These are phyloP conservation scores for Ogataea ramenticola DNA, from an alignment of 805 yeast species.

Conservation along the genomic window DNA sequence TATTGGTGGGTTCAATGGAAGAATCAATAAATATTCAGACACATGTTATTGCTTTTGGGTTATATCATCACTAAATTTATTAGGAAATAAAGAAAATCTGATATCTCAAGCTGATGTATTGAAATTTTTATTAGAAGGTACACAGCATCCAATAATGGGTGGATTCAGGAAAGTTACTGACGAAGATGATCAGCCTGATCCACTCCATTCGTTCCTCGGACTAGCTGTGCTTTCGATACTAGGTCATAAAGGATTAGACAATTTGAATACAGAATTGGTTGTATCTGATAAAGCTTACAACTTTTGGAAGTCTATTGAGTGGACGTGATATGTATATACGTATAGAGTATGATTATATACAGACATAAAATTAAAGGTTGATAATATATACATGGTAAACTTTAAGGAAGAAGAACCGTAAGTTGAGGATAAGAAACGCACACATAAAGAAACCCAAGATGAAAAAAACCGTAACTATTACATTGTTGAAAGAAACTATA, in stretches of 20 bases:
- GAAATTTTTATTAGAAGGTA: slow-evolving; percentile 40
- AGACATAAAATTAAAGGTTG: not conserved
- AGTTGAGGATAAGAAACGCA: not conserved
- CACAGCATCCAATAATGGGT: slow-evolving; percentile 61
- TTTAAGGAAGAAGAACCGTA: not conserved
- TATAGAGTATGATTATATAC: not conserved
- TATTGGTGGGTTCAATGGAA: slow-evolving; percentile 78
- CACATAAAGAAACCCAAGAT: not conserved
- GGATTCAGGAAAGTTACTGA: slow-evolving; percentile 71
- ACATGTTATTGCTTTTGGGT: slow-evolving; percentile 90
- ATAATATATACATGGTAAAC: not conserved
- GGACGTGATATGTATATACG: not conserved
- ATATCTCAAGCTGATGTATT: slow-evolving; percentile 29
- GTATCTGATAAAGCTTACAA: not conserved
- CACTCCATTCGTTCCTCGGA: slow-evolving; percentile 60
- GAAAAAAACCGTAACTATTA: not conserved
- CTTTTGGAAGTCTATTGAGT: not conserved
- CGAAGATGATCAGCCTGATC: slow-evolving; percentile 45
- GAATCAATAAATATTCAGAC: slow-evolving; percentile 78
- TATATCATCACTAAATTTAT: slow-evolving; percentile 45
- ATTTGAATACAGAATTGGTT: not conserved
- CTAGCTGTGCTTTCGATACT: slow-evolving; percentile 43
- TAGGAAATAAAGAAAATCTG: slow-evolving; percentile 23
- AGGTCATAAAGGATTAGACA: slow-evolving; percentile 6
- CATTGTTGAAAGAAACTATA: slow-evolving; percentile 5